Conservation (phyloP, 208 protist genomes). For the Histomonas meleagridis region DNA sequence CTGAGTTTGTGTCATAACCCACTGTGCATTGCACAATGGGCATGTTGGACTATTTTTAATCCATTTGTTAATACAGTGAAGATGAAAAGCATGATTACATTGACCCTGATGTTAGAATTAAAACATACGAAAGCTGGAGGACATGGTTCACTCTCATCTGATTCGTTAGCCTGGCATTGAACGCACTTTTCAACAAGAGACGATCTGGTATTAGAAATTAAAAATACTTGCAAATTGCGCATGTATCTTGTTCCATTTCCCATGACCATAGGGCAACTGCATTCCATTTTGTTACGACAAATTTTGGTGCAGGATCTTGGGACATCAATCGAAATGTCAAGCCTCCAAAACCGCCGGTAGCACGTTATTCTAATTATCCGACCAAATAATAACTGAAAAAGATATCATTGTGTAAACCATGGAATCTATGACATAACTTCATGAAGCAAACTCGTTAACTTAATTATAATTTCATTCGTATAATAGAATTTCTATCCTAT, state of each 20-base stretch:
- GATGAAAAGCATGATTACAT: slow-evolving; percentile 5
- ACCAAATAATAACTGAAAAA: too few relatives aligned
- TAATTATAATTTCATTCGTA: too few relatives aligned
- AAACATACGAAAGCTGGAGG: background rate
- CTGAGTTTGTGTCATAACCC: too few relatives aligned
- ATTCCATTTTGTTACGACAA: slow-evolving; percentile 32
- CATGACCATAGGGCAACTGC: slow-evolving; percentile 18
- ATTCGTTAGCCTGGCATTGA: slow-evolving; percentile 20
- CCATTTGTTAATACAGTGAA: slow-evolving; percentile 28
- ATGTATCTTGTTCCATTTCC: slow-evolving; percentile 37
- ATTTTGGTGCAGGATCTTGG: background rate
- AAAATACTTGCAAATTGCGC: slow-evolving; percentile 32
- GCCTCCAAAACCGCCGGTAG: too few relatives aligned
- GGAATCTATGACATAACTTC: too few relatives aligned
- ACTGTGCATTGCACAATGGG: background rate
- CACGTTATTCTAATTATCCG: too few relatives aligned
- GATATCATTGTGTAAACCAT: too few relatives aligned
- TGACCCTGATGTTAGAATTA: background rate
- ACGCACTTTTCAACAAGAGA: slow-evolving; percentile 34
- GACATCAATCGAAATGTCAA: background rate
- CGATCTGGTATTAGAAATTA: too few relatives aligned
- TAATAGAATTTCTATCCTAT: too few relatives aligned
- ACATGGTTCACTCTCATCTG: background rate
- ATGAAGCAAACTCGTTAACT: too few relatives aligned
- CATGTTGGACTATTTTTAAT: background rate